A percentile compares a stretch with the other conserved stretches of the same genome.
Conservation (phyloP, 495 filamentous ascomycete species). For the Penicillium antarcticum region DNA sequence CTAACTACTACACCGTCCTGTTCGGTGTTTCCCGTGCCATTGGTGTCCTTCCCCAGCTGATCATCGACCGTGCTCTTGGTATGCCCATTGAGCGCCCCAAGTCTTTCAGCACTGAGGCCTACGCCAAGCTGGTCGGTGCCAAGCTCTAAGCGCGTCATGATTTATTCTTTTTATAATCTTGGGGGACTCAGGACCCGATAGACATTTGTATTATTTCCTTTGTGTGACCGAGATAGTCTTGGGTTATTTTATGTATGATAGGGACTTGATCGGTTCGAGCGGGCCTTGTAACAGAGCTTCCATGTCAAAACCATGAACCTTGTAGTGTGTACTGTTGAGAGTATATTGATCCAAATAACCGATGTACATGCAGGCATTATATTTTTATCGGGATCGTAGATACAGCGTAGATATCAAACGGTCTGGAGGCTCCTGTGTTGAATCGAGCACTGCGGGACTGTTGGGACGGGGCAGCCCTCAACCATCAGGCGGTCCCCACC, state of each 20-base stretch:
- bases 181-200: slow-evolving; percentile 5
- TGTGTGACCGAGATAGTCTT: slow-evolving; percentile 33
- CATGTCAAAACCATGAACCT: slow-evolving; percentile 14
- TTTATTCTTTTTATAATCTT: slow-evolving; percentile 9
- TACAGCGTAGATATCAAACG: slow-evolving; percentile 15
- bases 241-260: slow-evolving; percentile 45
- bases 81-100: slow-evolving; percentile 72
- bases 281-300: slow-evolving; percentile 48
- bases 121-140: slow-evolving; percentile 87
- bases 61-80: slow-evolving; percentile 97
- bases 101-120: slow-evolving; percentile 95
- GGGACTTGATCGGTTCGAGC: slow-evolving; percentile 44
- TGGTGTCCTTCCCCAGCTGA: slow-evolving; percentile 96
- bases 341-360: neutral
- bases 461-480: slow-evolving; percentile 22
- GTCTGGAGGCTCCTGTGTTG: slow-evolving; percentile 26
- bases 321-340: neutral
- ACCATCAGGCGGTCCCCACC: slow-evolving; percentile 20
- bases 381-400: neutral
- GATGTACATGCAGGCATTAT: neutral
- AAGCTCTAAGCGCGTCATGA: slow-evolving; percentile 64
- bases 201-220: slow-evolving; percentile 29
- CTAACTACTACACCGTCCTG: slow-evolving; percentile 99
- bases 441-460: slow-evolving; percentile 25
- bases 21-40: slow-evolving; percentile 98